These are phyloP conservation scores for Pseudogymnoascus destructans DNA, from an alignment of 2,329 filamentous ascomycete genomes.

Conservation along the genomic window DNA sequence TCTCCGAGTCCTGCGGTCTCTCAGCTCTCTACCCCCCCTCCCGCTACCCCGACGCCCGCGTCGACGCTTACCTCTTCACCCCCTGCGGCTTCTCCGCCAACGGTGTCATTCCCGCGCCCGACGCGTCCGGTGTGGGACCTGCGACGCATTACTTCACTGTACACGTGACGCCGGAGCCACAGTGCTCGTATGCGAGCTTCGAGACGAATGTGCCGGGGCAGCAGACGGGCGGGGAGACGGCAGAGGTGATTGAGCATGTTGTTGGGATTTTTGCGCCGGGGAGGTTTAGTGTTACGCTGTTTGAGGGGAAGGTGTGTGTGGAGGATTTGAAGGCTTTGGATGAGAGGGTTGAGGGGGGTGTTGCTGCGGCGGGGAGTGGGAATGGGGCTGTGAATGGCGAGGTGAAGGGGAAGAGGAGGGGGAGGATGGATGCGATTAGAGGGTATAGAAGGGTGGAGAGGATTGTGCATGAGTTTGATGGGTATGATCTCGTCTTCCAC, in stretches of 20 bases:
- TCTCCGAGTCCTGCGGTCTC: conserved; percentile 80
- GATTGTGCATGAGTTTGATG: conserved; percentile 94
- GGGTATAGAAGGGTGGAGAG: conserved; percentile 86
- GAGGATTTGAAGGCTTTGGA: conserved; percentile 27
- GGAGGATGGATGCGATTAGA: conserved; percentile 54
- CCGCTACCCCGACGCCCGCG: conserved; percentile 81
- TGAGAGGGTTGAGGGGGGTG: conserved; percentile 22
- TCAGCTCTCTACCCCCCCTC: conserved; percentile 76
- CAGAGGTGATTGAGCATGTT: conserved; percentile 85
- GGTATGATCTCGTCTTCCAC: conserved; percentile 91
- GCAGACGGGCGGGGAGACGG: conserved; percentile 76
- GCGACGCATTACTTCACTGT: conserved; percentile 87
- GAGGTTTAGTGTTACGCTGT: conserved; percentile 93
- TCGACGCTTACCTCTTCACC: conserved; percentile 92
- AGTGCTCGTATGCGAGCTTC: conserved; percentile 95
- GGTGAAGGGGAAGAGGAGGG: conserved; percentile 27
- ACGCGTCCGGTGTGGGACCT: conserved; percentile 31
- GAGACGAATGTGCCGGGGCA: conserved; percentile 93
- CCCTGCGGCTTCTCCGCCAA: conserved; percentile 97
- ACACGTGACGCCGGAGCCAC: conserved; percentile 91
- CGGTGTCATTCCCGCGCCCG: conserved; percentile 73
- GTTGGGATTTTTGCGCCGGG: conserved; percentile 93
- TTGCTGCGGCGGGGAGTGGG: conserved; percentile 28
- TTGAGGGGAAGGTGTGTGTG: conserved; percentile 61
- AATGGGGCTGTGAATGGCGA: conserved; percentile 12